These are phyloP conservation scores for Cordyceps cateniannulata DNA, from an alignment of 2,329 filamentous ascomycete species.

Conservation along the genomic window DNA sequence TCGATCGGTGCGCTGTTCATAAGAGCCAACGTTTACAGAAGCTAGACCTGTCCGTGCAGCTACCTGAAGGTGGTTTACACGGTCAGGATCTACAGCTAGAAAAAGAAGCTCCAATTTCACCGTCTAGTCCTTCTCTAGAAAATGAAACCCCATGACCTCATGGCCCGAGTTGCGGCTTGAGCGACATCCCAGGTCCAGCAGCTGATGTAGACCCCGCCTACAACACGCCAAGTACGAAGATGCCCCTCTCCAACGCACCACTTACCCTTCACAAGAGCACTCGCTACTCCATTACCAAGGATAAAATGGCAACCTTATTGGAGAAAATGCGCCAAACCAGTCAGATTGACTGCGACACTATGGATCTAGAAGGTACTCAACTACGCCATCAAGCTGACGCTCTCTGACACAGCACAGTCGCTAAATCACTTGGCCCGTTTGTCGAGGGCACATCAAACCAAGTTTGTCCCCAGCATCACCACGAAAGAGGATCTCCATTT, in stretches of 20 bases:
- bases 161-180: too few species aligned
- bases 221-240: not conserved
- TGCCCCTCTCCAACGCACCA: not conserved
- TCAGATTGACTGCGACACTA: slow-evolving; percentile 30
- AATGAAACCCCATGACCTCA: too few species aligned
- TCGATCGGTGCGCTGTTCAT: too few species aligned
- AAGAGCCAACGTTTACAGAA: too few species aligned
- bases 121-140: too few species aligned
- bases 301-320: slow-evolving; percentile 22
- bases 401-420: slow-evolving; percentile 18
- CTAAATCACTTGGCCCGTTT: slow-evolving; percentile 26
- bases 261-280: not conserved
- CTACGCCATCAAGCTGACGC: too few species aligned
- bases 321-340: slow-evolving; percentile 23
- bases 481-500: not conserved
- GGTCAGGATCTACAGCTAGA: too few species aligned
- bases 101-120: too few species aligned
- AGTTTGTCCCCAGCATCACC: slow-evolving; percentile 13
- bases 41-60: too few species aligned
- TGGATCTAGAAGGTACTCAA: slow-evolving; percentile 25
- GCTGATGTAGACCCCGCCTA: too few species aligned
- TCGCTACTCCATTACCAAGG: not conserved
- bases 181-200: too few species aligned
- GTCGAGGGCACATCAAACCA: slow-evolving; percentile 32
- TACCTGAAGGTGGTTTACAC: too few species aligned